Evolutionary conservation across 108 stramenopile genomes (phyloP).

Genomic region (Cyclotella baltica): DNA sequence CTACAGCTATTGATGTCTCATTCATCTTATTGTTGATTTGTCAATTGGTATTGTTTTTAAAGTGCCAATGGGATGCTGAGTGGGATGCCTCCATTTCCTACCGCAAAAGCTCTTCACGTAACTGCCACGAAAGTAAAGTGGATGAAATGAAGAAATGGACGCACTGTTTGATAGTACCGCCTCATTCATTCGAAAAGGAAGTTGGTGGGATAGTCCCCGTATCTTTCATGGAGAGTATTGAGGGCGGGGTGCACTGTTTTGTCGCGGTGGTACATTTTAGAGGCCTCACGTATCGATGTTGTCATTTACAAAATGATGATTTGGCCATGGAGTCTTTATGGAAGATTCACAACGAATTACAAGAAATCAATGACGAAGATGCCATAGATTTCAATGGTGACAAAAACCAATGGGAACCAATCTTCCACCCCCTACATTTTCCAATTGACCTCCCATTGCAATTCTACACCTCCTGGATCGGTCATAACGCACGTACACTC

Average conservation of each 20-base stretch:
- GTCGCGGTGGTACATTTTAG: constrained; percentile 39
- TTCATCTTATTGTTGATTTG: constrained; percentile 35
- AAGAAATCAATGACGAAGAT: constrained; percentile 40
- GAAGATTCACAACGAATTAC: constrained; percentile 34
- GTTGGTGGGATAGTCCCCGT: constrained; percentile 26
- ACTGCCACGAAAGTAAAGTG: constrained; percentile 7
- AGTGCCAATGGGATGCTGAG: constrained; percentile 55
- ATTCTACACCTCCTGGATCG: constrained; percentile 73
- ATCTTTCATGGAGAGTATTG: background rate
- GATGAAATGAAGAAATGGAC: constrained; percentile 43
- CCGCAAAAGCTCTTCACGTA: background rate
- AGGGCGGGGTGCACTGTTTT: background rate
- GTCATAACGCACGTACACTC: constrained; percentile 43
- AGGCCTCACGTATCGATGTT: constrained; percentile 51
- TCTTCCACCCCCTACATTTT: constrained; percentile 68
- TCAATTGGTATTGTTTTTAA: constrained; percentile 52
- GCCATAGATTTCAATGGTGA: background rate
- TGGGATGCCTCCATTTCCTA: constrained; percentile 51
- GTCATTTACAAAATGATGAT: constrained; percentile 39
- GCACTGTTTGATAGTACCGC: constrained; percentile 54
- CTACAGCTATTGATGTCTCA: constrained; percentile 29
- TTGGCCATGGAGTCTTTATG: constrained; percentile 44
- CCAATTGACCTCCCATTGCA: constrained; percentile 71
- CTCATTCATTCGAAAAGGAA: constrained; percentile 12
- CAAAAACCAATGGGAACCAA: constrained; percentile 21